Conservation (phyloP, 116 monocot species). For the Dioscorea cayenensis region DNA sequence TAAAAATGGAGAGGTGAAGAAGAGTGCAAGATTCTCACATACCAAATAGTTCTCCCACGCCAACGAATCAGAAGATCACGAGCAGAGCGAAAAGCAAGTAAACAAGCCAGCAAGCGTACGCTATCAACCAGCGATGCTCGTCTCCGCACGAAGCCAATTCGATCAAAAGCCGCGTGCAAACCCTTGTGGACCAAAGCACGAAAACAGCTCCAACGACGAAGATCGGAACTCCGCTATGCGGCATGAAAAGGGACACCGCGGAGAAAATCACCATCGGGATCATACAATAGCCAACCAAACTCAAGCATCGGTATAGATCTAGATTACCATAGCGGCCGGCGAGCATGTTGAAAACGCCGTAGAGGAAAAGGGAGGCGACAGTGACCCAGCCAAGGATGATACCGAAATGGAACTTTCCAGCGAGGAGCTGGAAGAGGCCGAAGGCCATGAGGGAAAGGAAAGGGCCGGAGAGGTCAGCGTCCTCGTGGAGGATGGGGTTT, state of each 20-base stretch:
- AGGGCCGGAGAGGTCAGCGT: conserved; percentile 76
- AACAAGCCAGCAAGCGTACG: conserved; percentile 74
- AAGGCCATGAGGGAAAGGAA: conserved; percentile 75
- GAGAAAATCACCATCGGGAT: conserved; percentile 78
- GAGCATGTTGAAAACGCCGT: conserved; percentile 81
- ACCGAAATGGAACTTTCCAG: conserved; percentile 69
- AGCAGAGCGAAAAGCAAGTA: conserved; percentile 76
- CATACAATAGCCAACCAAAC: conserved; percentile 78
- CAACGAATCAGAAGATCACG: conserved; percentile 47
- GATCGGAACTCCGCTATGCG: conserved; percentile 44
- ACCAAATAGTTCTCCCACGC: too few species aligned
- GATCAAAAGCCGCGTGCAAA: conserved; percentile 63
- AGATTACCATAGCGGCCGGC: conserved; percentile 66
- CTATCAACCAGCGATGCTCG: conserved; percentile 69
- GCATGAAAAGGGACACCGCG: conserved; percentile 58
- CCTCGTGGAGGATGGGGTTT: conserved; percentile 25
- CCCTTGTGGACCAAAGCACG: conserved; percentile 74
- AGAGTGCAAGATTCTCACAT: too few species aligned
- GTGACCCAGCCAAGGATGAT: conserved; percentile 67
- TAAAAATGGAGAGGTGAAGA: neutral
- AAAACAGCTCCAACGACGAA: conserved; percentile 44
- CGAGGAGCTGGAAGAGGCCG: conserved; percentile 78
- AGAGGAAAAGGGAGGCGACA: conserved; percentile 69
- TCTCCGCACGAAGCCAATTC: conserved; percentile 61
- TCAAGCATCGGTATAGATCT: conserved; percentile 73